Percentiles rank a stretch among this genome's conserved stretches.
Evolutionary conservation across 2,329 filamentous ascomycete species (phyloP).

Genomic region (Chaetomium sp.): DNA sequence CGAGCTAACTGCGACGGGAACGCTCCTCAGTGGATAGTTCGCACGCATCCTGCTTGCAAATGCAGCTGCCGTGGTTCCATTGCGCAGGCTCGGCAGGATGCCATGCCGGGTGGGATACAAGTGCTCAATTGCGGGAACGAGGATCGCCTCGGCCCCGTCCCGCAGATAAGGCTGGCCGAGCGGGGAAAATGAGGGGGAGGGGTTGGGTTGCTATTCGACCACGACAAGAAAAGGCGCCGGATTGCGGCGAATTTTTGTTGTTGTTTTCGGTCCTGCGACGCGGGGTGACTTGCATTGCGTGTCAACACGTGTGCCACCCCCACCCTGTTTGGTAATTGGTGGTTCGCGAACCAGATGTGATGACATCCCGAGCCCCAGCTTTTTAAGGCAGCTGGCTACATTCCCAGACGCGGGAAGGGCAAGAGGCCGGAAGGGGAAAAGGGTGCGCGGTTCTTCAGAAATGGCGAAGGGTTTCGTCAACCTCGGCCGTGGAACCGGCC

Average conservation of each 20-base stretch:
- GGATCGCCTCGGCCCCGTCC: constrained; percentile 1
- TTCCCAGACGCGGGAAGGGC: too few relatives aligned
- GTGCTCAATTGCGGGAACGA: constrained; percentile 23
- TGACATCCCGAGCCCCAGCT: neutral
- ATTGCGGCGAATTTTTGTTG: neutral
- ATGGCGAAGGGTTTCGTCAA: too few relatives aligned
- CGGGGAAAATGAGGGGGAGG: constrained; percentile 5
- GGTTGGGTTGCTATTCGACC: constrained; percentile 3
- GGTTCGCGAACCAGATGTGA: neutral
- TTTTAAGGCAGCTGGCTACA: neutral
- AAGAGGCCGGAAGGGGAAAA: too few relatives aligned
- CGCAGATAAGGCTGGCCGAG: constrained; percentile 16
- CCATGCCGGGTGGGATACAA: constrained; percentile 11
- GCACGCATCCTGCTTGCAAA: neutral
- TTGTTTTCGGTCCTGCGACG: neutral
- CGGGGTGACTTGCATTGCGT: neutral
- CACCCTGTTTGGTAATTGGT: neutral
- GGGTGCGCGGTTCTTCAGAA: too few relatives aligned
- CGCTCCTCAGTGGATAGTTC: too few relatives aligned
- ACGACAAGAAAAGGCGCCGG: neutral
- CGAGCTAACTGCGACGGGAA: neutral
- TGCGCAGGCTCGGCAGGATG: constrained; percentile 6
- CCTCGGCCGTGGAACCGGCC: neutral
- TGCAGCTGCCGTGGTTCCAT: constrained; percentile 9
- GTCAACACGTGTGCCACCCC: neutral